These are phyloP conservation scores for Phytopythium ostracodes DNA, from an alignment of 352 stramenopile species.

Conservation along the genomic window DNA sequence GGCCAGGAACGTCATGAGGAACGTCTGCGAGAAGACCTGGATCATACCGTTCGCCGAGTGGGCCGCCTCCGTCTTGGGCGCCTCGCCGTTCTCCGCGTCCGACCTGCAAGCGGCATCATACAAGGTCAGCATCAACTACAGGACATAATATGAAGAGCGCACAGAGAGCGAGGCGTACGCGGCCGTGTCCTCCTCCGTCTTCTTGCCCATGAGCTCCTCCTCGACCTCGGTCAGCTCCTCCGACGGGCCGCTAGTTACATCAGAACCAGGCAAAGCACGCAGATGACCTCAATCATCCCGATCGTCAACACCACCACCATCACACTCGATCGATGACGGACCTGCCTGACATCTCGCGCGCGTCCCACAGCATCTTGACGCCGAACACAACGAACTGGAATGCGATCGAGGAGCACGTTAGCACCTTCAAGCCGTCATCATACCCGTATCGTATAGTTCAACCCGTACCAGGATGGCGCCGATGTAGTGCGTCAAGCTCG, in stretches of 20 bases:
- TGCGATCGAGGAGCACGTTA: background rate
- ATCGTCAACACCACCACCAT: no score
- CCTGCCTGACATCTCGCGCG: conserved; percentile 75
- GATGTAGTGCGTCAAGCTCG: conserved; percentile 95
- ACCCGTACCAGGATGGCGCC: conserved; percentile 80
- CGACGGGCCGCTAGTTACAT: conserved; percentile 48
- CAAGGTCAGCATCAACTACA: background rate
- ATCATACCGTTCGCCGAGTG: conserved; percentile 54
- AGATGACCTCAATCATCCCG: background rate
- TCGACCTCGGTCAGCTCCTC: conserved; percentile 81
- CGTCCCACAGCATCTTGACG: conserved; percentile 91
- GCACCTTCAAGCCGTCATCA: background rate
- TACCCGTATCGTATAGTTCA: background rate
- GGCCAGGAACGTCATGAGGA: conserved; percentile 98
- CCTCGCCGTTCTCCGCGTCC: conserved; percentile 22
- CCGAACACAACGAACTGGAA: conserved; percentile 97
- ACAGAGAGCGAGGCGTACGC: conserved; percentile 27
- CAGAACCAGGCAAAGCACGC: background rate
- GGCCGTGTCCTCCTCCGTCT: conserved; percentile 50
- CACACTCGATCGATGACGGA: conserved; percentile 19
- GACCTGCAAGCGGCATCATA: background rate
- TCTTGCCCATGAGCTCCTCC: conserved; percentile 84
- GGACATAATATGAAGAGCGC: background rate
- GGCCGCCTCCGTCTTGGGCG: conserved; percentile 16
- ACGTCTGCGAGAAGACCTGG: conserved; percentile 91